These are phyloP conservation scores for Musa troglodytarum DNA, from an alignment of 176 grass and related monocot genomes.

Conservation along the genomic window DNA sequence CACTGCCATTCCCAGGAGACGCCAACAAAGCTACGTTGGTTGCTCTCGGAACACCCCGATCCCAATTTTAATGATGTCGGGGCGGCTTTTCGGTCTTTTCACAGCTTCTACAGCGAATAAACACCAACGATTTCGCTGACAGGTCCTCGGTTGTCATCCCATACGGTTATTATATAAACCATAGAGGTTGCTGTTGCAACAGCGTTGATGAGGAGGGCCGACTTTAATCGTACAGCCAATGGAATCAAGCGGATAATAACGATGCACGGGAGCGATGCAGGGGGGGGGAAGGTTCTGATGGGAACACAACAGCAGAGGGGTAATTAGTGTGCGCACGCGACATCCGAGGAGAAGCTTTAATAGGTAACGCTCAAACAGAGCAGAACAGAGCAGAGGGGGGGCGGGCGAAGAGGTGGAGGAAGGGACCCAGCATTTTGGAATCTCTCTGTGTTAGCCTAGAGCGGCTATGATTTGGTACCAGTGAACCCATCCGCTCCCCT, in stretches of 20 bases:
- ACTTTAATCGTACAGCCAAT: not conserved
- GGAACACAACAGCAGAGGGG: not conserved
- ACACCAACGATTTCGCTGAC: not conserved
- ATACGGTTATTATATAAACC: not conserved
- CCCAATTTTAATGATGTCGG: too few species aligned
- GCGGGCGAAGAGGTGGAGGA: not conserved
- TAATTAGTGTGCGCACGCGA: not conserved
- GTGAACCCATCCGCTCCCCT: not conserved
- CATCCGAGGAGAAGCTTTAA: not conserved
- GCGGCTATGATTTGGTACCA: too few species aligned
- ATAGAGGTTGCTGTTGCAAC: not conserved
- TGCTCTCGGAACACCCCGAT: too few species aligned
- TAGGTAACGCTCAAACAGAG: not conserved
- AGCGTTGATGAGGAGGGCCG: not conserved
- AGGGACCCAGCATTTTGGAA: not conserved
- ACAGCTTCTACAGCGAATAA: not conserved
- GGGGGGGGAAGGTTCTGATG: not conserved
- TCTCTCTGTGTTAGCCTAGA: not conserved
- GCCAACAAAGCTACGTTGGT: too few species aligned
- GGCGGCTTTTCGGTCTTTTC: too few species aligned
- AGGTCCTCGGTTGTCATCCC: not conserved
- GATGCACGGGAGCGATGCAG: not conserved
- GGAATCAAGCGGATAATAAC: not conserved
- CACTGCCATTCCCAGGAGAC: too few species aligned
- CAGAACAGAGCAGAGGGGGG: not conserved